Conservation (phyloP, 805 yeast species). For the Deakozyma indianensis region DNA sequence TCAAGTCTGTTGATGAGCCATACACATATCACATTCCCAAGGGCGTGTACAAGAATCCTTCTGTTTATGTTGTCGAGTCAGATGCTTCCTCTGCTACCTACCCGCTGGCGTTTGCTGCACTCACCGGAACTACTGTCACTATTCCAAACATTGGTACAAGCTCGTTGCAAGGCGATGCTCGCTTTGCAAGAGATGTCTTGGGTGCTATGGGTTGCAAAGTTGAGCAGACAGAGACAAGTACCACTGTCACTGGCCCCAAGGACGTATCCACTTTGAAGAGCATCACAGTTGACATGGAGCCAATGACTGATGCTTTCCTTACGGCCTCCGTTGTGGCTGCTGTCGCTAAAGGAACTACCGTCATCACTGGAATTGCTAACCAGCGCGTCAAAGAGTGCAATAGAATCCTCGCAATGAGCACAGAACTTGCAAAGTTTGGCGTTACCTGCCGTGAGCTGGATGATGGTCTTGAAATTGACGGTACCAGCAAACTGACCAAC, state of each 20-base stretch:
- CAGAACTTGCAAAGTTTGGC: conserved; percentile 80
- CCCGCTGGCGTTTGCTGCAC: conserved; percentile 93
- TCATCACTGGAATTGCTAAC: conserved; percentile 91
- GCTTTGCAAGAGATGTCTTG: conserved; percentile 87
- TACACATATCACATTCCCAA: conserved; percentile 85
- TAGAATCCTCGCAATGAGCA: conserved; percentile 88
- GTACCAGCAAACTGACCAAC: conserved; percentile 28
- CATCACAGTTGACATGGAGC: conserved; percentile 88
- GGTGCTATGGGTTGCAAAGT: conserved; percentile 92
- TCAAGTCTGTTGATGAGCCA: conserved; percentile 51
- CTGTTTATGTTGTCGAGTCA: conserved; percentile 79
- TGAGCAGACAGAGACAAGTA: conserved; percentile 65
- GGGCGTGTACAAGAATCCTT: conserved; percentile 67
- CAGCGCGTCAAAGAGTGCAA: conserved; percentile 97
- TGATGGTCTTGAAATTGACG: conserved; percentile 84
- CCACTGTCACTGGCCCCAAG: conserved; percentile 86
- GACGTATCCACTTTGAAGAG: conserved; percentile 48
- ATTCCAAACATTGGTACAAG: conserved; percentile 87
- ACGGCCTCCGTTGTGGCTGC: conserved; percentile 97
- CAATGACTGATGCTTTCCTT: conserved; percentile 97
- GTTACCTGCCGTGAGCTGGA: conserved; percentile 72
- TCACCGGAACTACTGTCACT: conserved; percentile 85
- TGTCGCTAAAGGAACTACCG: conserved; percentile 59
- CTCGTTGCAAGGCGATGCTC: conserved; percentile 93
- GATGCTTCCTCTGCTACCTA: conserved; percentile 98